Evolutionary conservation across 2,329 filamentous ascomycete species (phyloP).

Genomic region (Aspergillus novoparasiticus): DNA sequence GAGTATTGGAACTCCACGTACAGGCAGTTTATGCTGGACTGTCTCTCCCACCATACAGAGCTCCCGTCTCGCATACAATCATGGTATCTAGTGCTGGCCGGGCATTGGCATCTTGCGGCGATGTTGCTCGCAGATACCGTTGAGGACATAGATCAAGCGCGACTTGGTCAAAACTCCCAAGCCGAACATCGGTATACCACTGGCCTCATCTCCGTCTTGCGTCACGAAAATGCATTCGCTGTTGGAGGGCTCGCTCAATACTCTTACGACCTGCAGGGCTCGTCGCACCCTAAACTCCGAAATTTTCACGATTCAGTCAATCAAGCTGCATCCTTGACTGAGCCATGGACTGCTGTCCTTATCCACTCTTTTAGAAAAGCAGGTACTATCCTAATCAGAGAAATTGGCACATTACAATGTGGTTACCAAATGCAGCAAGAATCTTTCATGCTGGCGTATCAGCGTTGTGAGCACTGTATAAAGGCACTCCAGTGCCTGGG

Average conservation of each 20-base stretch:
- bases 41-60: neutral
- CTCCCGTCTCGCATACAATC: conserved; percentile 52
- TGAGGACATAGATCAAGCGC: conserved; percentile 51
- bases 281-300: neutral
- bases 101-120: conserved; percentile 61
- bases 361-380: neutral
- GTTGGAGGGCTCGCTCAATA: neutral
- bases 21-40: neutral
- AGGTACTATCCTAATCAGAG: neutral
- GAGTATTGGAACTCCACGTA: neutral
- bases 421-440: neutral
- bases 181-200: neutral
- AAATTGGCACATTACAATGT: neutral
- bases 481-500: neutral
- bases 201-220: neutral
- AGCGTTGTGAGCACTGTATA: neutral
- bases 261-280: neutral
- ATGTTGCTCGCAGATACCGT: conserved; percentile 59
- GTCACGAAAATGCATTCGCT: neutral
- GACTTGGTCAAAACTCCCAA: neutral
- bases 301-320: neutral
- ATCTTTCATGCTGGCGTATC: neutral
- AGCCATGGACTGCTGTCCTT: neutral
- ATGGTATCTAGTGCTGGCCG: conserved; percentile 61
- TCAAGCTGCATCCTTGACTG: neutral